A percentile compares a stretch with the other conserved stretches of the same genome.
Evolutionary conservation across 1,284 basidiomycete genomes (phyloP).

Genomic region (Prillingera fragicola): DNA sequence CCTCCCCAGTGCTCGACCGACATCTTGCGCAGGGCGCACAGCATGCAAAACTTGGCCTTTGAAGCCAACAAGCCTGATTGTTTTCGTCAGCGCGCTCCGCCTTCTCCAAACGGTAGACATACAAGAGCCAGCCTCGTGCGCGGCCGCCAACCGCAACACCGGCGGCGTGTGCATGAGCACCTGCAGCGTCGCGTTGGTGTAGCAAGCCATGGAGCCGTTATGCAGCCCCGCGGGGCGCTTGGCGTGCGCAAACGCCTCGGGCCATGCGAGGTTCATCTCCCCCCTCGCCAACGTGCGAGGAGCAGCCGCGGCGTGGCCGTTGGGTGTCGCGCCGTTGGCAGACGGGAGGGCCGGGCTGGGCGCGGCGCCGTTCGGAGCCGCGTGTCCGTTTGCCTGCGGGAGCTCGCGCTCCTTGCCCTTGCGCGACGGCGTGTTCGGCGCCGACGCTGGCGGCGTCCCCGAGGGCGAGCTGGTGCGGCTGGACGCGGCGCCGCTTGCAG

Average conservation of each 20-base stretch:
- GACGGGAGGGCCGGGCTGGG: not conserved
- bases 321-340: not conserved
- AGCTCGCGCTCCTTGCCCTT: conserved; percentile 16
- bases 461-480: not conserved
- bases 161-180: conserved; percentile 91
- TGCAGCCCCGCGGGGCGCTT: conserved; percentile 57
- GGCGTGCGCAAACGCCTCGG: conserved; percentile 16
- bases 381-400: not conserved
- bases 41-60: conserved; percentile 62
- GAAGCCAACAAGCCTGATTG: not conserved
- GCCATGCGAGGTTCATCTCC: conserved; percentile 30
- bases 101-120: conserved; percentile 20
- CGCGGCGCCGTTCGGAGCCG: not conserved
- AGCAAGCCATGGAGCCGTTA: conserved; percentile 97
- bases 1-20: conserved; percentile 27
- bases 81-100: conserved; percentile 5
- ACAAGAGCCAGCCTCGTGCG: conserved; percentile 53
- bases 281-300: not conserved
- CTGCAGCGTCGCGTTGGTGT: conserved; percentile 92
- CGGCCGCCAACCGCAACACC: conserved; percentile 63
- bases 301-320: not conserved
- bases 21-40: conserved; percentile 59
- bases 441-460: not conserved
- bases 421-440: conserved; percentile 5
- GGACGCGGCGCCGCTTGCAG: not conserved